These are phyloP conservation scores for Trichophyton equinum DNA, from an alignment of 2,329 filamentous ascomycete species.

Conservation along the genomic window DNA sequence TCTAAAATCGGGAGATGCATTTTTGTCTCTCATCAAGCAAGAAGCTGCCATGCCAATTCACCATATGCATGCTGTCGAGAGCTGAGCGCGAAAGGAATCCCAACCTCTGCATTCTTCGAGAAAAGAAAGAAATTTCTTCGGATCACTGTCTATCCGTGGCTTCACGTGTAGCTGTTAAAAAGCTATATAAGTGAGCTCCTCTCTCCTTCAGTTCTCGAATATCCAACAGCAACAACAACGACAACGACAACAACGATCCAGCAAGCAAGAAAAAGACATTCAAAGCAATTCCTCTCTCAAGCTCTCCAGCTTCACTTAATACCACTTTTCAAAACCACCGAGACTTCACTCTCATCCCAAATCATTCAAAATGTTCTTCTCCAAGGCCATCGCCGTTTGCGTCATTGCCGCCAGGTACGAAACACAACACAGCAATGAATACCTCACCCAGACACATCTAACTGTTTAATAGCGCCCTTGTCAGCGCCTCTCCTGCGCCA, in stretches of 20 bases:
- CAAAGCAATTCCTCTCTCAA: background rate
- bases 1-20: background rate
- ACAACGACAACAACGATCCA: background rate
- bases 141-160: background rate
- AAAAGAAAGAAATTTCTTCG: background rate
- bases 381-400: background rate
- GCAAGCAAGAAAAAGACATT: background rate
- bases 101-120: background rate
- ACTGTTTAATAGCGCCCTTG: background rate
- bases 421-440: background rate
- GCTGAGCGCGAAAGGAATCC: background rate
- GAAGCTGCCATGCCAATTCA: background rate
- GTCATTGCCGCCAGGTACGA: background rate
- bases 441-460: background rate
- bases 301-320: background rate
- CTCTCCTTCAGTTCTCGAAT: background rate
- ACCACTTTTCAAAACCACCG: background rate
- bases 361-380: conserved; percentile 2
- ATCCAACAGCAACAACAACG: background rate
- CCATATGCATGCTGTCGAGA: background rate
- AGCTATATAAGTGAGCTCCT: conserved; percentile 1
- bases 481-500: background rate
- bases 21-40: background rate
- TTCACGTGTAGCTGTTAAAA: background rate
- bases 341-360: background rate